Base-by-base conservation (phyloP, 148 eudicot genomes). In the Drosera capensis region DNA sequence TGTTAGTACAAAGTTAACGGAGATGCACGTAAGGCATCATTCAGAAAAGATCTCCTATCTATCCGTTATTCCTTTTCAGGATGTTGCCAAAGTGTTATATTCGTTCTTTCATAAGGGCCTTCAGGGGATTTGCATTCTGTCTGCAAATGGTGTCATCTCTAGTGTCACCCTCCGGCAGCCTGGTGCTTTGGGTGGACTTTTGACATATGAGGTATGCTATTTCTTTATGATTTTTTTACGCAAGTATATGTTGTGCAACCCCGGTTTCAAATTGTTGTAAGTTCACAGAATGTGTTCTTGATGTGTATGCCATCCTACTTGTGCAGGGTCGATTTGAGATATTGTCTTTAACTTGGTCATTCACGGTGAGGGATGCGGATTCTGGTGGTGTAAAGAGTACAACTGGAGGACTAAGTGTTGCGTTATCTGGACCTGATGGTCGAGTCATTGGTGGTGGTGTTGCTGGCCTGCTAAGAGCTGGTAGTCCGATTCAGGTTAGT, bases 261-360 rank as follows among this genome's bases (percentile, higher is more conserved):
- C 14, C 17, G 17, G 35, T 14, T 23, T 14, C 25, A 1, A 19
- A 15, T 11, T 52, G 35, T 7, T 38, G 42, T 4, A 48, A 11
- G 7, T 40, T 23, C 12, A 39, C 26, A 29, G 45, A 38, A 25
- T 19, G 46, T 20, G 25, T 31, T 49, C 41, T 40, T 40, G 43
- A 40, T 15, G 11, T 16, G 13, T n/a, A 7, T 1, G 21, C 2
- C 2, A 7, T 41, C 14, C 7, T 41, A 5, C 13, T 15, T 40
- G 11, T 64, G 70, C 84, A 84, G 94, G 94, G 94, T 1, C 81
- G 77, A 3, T 80, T 79, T 62, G 82, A 84, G 68, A 77, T 84
- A 29, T 37, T 84, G 58, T 66, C 84, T 16, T 66, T 84, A 20
- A 56, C 68, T 28, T 88, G 94, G 15, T 79, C 94, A 26, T 84